Conservation (phyloP, 2,329 filamentous ascomycete genomes). For the Diaporthe destruens region DNA sequence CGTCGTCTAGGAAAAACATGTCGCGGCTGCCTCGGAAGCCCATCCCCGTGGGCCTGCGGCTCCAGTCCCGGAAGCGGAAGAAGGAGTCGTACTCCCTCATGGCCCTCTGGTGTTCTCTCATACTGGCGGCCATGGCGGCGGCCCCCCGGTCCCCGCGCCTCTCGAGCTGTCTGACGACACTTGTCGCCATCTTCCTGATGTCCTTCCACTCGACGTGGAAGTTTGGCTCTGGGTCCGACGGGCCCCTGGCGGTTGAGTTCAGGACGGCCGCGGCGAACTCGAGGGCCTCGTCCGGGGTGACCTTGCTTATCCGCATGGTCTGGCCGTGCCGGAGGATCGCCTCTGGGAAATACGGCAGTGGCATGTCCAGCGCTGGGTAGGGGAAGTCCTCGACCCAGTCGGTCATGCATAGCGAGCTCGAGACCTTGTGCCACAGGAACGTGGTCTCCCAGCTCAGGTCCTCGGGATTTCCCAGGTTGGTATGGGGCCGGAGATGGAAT, state of each 20-base stretch:
- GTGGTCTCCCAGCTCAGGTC: conserved; percentile 15
- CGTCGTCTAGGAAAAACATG: conserved; percentile 23
- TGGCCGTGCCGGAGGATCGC: neutral
- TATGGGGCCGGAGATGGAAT: conserved; percentile 29
- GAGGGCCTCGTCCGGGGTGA: neutral
- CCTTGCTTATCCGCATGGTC: neutral
- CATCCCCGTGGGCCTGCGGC: neutral
- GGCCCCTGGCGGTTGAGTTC: neutral
- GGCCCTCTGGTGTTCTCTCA: neutral
- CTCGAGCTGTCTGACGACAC: neutral
- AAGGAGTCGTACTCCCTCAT: neutral
- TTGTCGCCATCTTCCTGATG: neutral
- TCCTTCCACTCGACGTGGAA: neutral
- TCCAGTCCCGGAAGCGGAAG: neutral
- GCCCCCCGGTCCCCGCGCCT: neutral
- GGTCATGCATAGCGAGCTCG: neutral
- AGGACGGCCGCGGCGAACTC: neutral
- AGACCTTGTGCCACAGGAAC: conserved; percentile 32
- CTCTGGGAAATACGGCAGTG: neutral
- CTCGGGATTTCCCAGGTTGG: neutral
- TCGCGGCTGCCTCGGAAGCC: conserved; percentile 21
- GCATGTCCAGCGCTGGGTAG: neutral
- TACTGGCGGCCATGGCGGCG: neutral
- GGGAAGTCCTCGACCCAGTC: neutral
- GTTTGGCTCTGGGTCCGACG: neutral